Conservation (phyloP, 768 basidiomycete genomes). For the Boletus rubroflammeus region DNA sequence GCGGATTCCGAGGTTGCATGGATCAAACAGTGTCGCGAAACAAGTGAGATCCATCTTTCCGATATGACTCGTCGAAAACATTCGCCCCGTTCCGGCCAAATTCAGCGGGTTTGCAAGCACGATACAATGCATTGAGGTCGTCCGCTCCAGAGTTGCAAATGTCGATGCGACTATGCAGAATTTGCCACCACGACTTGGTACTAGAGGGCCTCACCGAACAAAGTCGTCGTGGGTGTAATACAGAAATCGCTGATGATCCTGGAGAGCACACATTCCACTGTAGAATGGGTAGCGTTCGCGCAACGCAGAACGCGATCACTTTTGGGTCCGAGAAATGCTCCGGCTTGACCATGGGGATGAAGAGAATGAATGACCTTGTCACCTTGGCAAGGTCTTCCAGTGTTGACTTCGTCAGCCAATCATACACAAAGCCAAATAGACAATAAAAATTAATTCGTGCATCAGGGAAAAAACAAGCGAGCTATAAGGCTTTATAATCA, state of each 20-base stretch:
- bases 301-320: background rate
- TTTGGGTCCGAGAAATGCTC: background rate
- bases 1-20: background rate
- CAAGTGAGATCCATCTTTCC: conserved; percentile 36
- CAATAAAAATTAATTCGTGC: too few species aligned
- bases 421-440: too few species aligned
- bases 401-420: too few species aligned
- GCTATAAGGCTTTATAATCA: too few species aligned
- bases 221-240: background rate
- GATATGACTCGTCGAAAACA: conserved; percentile 16
- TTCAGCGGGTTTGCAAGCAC: conserved; percentile 5
- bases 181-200: background rate
- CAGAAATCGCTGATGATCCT: background rate
- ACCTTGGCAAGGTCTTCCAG: too few species aligned
- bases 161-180: background rate
- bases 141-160: background rate
- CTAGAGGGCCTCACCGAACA: background rate
- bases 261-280: background rate
- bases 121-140: background rate
- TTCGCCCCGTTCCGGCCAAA: conserved; percentile 3
- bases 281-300: background rate
- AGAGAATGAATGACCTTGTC: too few species aligned
- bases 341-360: background rate
- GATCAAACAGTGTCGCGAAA: conserved; percentile 28
- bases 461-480: too few species aligned